A percentile compares a stretch with the other conserved stretches of the same genome.
Conservation (phyloP, 352 stramenopile genomes). For the Plasmopara muralis region DNA sequence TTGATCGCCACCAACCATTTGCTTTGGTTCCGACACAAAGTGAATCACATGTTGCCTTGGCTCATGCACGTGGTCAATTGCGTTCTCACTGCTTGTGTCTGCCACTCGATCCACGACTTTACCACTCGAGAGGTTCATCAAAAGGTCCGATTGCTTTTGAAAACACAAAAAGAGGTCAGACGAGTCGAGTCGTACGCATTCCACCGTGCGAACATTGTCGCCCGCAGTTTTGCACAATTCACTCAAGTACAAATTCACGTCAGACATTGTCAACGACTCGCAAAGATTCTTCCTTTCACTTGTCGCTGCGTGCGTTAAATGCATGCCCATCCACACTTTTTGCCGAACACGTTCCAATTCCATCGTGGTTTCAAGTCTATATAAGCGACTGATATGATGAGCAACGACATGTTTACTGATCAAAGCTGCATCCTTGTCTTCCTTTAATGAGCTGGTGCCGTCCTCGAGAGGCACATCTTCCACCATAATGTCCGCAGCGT, state of each 20-base stretch:
- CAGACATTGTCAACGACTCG: conserved; percentile 18
- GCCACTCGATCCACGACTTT: conserved; percentile 24
- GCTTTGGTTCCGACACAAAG: conserved; percentile 54
- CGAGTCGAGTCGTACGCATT: conserved; percentile 37
- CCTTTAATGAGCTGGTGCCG: conserved; percentile 1
- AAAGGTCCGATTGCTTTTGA: conserved; percentile 36
- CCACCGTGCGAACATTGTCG: conserved; percentile 33
- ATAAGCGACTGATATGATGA: conserved; percentile 34
- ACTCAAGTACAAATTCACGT: conserved; percentile 30
- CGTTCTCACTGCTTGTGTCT: conserved; percentile 3
- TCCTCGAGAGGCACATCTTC: conserved; percentile 10
- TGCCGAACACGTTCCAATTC: conserved; percentile 61
- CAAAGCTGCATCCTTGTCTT: conserved; percentile 3
- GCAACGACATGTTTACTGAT: conserved; percentile 14
- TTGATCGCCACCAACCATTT: conserved; percentile 26
- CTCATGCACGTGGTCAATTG: conserved; percentile 2
- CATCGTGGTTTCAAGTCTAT: conserved; percentile 43
- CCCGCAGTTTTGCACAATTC: conserved; percentile 29
- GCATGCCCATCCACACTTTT: conserved; percentile 44
- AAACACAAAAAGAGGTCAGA: conserved; percentile 41
- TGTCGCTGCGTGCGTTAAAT: conserved; percentile 13
- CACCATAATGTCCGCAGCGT: conserved; percentile 38
- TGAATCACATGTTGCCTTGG: conserved; percentile 24
- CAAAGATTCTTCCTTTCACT: background rate
- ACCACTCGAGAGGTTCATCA: conserved; percentile 35